A percentile compares a stretch with the other conserved stretches of the same genome.
phyloP scores from a whole-genome alignment of 2,329 filamentous ascomycete genomes.

The Alternaria sp. region DNA sequence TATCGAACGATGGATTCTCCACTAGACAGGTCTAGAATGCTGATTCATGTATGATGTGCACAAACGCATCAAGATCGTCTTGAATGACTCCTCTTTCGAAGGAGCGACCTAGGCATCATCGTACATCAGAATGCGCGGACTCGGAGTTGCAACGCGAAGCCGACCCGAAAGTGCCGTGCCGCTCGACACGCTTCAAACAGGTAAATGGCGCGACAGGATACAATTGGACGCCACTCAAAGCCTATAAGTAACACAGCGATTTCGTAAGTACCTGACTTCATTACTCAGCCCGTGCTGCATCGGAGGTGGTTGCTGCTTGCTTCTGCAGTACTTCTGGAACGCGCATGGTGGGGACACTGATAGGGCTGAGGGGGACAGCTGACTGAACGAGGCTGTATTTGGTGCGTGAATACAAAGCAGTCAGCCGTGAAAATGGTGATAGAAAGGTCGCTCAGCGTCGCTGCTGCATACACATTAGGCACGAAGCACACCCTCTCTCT shows the following conservation, averaged over 20 bases:
- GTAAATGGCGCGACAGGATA: not conserved
- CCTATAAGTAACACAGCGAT: not conserved
- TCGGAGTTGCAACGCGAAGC: constrained; percentile 1
- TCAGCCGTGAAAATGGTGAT: not conserved
- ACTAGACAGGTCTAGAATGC: not conserved
- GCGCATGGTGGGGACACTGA: not conserved
- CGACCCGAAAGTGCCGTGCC: not conserved
- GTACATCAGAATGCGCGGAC: not conserved
- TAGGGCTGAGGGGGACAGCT: constrained; percentile 17
- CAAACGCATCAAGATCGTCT: not conserved
- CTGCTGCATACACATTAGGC: not conserved
- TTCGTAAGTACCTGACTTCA: constrained; percentile 3
- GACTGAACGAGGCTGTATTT: constrained; percentile 16
- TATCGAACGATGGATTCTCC: not conserved
- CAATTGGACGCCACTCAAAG: constrained; percentile 6
- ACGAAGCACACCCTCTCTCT: not conserved
- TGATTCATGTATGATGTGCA: constrained; percentile 1
- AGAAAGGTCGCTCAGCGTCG: constrained; percentile 1
- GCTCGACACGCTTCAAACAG: not conserved
- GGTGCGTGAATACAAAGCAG: constrained; percentile 11
- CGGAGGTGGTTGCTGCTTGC: not conserved
- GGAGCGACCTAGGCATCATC: not conserved
- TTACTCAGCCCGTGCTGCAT: constrained; percentile 17
- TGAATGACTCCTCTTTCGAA: not conserved
- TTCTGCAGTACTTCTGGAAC: constrained; percentile 6